Base-by-base conservation (phyloP, 495 filamentous ascomycete genomes). In the Podospora didyma region DNA sequence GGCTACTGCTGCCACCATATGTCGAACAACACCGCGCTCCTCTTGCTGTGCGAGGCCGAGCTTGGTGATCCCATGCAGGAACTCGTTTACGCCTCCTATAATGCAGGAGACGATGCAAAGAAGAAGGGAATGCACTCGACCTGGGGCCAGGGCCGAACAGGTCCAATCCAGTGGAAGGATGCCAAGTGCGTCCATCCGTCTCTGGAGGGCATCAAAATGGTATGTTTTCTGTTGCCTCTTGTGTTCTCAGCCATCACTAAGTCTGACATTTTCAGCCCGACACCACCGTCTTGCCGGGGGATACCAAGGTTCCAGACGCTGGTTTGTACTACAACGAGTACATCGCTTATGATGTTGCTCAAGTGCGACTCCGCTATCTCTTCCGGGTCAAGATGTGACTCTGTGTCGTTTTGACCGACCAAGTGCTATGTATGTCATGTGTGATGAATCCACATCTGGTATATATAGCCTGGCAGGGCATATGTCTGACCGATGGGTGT, bases 1-100 rank as follows among this genome's bases (percentile, higher is more conserved):
- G 82, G 84, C 58, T 96, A 95, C 73, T 94, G 89, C 67, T 79
- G 68, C 52, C 56, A 78, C 1, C 54, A 59, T 34, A 63, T 59
- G 12, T 79, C 78, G 10, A 71, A 73, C 35, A 74, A 75, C 35
- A 74, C 73, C 7, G 84, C 77, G 2, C 72, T 88, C 4, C 65
- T 87, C 1, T 72, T 96, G 17, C 82, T 94, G 2, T 92, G 89
- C 67, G 89, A 94, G 53, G 88, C 85, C 4, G 87, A 92, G 68
- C 79, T 94, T 1, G 89, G 89, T 6, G 62, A 85, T 20, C 88
- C 87, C 0, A 84, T 90, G 76, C 77, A 84, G 26, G 75, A 83
- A 52, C 75, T 89, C 1, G 61, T 64, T 0, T 0, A 68, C 10
- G 63, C 78, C 12, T 79, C 81, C 7, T 88, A 80, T 58, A 69